Percentiles rank a stretch among this genome's conserved stretches.
phyloP scores from a whole-genome alignment of 1,284 basidiomycete species.

The Paramarasmius palmivorus region DNA sequence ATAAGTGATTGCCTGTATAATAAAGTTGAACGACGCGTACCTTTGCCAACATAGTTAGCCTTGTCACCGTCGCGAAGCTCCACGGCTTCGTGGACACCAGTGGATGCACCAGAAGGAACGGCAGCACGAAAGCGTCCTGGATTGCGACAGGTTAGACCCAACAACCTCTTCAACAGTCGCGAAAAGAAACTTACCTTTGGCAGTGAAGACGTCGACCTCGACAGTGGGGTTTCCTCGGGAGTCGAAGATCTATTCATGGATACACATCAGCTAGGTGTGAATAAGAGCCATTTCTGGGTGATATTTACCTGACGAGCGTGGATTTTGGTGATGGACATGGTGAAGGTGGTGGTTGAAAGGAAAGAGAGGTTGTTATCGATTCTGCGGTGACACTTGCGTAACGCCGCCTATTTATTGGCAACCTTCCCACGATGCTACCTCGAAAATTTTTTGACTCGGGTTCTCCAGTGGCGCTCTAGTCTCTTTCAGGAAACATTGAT shows the following conservation, averaged over 20 bases:
- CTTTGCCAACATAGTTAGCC: conserved; percentile 93
- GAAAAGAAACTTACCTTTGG: conserved; percentile 55
- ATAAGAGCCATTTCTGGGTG: not conserved
- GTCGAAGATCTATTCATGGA: conserved; percentile 90
- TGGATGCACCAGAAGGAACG: conserved; percentile 98
- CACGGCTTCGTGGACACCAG: conserved; percentile 97
- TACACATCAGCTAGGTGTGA: not conserved
- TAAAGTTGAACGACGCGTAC: conserved; percentile 43
- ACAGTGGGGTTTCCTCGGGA: conserved; percentile 96
- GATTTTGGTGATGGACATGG: conserved; percentile 87
- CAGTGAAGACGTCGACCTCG: conserved; percentile 91
- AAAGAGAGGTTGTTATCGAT: conserved; percentile 26
- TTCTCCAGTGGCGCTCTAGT: no score
- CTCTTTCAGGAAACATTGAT: no score
- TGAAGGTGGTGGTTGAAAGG: conserved; percentile 29
- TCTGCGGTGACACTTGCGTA: not conserved
- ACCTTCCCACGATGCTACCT: conserved; percentile 15
- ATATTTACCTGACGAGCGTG: conserved; percentile 81
- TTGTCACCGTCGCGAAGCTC: conserved; percentile 99
- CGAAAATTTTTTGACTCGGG: no score
- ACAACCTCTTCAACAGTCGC: not conserved
- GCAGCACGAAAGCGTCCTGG: conserved; percentile 92
- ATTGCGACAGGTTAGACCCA: conserved; percentile 10
- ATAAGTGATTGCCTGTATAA: conserved; percentile 13
- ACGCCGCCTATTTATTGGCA: not conserved